Percentiles rank a stretch among this genome's conserved stretches.
Evolutionary conservation across 2,329 filamentous ascomycete species (phyloP).

Genomic region (Huntiella moniliformis): DNA sequence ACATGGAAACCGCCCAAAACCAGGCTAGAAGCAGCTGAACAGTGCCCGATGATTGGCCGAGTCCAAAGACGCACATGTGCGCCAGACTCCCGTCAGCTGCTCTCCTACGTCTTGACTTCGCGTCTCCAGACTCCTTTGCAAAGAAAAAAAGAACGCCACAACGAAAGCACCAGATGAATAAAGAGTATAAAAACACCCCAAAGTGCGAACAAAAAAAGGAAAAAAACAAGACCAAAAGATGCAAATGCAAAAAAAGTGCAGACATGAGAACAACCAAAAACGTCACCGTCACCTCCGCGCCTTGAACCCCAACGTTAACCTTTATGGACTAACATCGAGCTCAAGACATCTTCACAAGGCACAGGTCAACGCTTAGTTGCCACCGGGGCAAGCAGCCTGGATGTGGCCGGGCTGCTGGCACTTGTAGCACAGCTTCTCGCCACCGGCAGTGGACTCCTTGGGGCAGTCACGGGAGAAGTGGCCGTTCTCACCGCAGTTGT

Average conservation of each 20-base stretch:
- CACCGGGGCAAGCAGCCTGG: conserved; percentile 71
- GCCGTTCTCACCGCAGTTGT: conserved; percentile 91
- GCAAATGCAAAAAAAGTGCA: conserved; percentile 7
- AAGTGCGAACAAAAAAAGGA: neutral
- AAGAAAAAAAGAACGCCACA: neutral
- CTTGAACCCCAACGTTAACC: neutral
- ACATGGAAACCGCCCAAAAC: too few relatives aligned
- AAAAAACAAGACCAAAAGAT: conserved; percentile 4
- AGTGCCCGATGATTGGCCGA: too few relatives aligned
- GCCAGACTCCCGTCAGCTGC: too few relatives aligned
- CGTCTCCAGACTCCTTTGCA: neutral
- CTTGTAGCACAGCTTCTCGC: conserved; percentile 98
- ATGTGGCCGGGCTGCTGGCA: conserved; percentile 73
- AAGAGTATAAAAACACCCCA: neutral
- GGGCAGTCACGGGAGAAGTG: conserved; percentile 94
- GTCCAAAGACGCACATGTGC: too few relatives aligned
- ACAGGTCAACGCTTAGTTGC: conserved; percentile 33
- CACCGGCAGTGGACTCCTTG: conserved; percentile 59
- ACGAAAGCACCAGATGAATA: conserved; percentile 1
- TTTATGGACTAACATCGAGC: too few relatives aligned
- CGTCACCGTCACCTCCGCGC: neutral
- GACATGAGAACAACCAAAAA: conserved; percentile 2
- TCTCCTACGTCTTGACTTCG: too few relatives aligned
- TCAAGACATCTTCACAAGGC: neutral
- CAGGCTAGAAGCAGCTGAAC: too few relatives aligned